A percentile compares a stretch with the other conserved stretches of the same genome.
phyloP scores from a whole-genome alignment of 257 asterid genomes.

The Phtheirospermum japonicum region DNA sequence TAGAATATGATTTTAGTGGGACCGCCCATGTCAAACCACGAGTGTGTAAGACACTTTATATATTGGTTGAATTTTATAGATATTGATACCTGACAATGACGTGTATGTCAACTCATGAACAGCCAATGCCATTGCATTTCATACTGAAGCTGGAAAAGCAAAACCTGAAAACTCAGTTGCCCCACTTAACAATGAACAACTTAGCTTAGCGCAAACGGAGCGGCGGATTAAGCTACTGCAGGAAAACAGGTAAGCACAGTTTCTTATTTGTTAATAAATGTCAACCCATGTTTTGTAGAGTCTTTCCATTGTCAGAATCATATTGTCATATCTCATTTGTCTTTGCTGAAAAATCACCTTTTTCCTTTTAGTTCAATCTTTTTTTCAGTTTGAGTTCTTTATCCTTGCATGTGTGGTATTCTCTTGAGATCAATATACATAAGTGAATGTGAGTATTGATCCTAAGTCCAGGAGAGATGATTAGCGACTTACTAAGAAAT shows the following conservation, averaged over 20 bases:
- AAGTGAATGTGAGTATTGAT: conserved; percentile 8
- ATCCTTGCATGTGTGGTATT: conserved; percentile 13
- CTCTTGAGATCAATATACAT: neutral
- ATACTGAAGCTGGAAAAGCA: conserved; percentile 54
- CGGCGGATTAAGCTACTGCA: conserved; percentile 75
- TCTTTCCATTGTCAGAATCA: conserved; percentile 13
- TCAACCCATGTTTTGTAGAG: neutral
- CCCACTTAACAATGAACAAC: conserved; percentile 63
- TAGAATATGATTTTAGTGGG: conserved; percentile 11
- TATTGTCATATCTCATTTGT: conserved; percentile 18
- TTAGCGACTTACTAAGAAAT: conserved; percentile 2
- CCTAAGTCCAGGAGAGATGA: conserved; percentile 13
- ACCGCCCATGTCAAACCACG: conserved; percentile 3
- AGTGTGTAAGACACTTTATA: conserved; percentile 9
- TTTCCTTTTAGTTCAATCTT: neutral
- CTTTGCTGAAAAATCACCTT: conserved; percentile 15
- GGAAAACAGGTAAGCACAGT: conserved; percentile 62
- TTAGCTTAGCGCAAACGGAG: conserved; percentile 72
- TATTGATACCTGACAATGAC: conserved; percentile 23
- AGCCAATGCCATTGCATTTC: conserved; percentile 64
- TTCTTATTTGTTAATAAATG: conserved; percentile 5
- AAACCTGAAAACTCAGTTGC: conserved; percentile 43
- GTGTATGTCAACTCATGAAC: conserved; percentile 36
- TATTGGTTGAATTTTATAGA: conserved; percentile 4
- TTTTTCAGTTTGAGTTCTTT: conserved; percentile 16